Evolutionary conservation across 2,329 filamentous ascomycete genomes (phyloP).

Genomic region (Alternaria panax): DNA sequence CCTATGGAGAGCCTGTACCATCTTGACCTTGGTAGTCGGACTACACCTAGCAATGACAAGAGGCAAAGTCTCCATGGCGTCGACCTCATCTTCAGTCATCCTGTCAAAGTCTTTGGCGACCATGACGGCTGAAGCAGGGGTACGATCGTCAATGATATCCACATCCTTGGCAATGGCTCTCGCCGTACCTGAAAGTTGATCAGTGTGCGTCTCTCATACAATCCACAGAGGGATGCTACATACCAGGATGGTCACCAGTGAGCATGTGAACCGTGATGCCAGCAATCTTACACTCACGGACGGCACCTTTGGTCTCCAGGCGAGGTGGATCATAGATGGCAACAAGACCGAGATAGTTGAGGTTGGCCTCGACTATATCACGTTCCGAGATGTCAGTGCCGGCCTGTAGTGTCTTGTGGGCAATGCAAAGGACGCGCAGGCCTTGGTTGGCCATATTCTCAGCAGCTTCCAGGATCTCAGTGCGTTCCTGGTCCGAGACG

Average conservation of each 20-base stretch:
- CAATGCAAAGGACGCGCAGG: slow-evolving; percentile 49
- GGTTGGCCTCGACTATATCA: slow-evolving; percentile 68
- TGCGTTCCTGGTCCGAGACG: slow-evolving; percentile 40
- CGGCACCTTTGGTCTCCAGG: slow-evolving; percentile 72
- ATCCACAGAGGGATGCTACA: not conserved
- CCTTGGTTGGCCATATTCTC: slow-evolving; percentile 50
- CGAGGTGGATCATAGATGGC: slow-evolving; percentile 89
- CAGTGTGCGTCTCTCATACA: not conserved
- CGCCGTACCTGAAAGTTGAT: slow-evolving; percentile 42
- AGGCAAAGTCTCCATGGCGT: slow-evolving; percentile 51
- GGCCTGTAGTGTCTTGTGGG: slow-evolving; percentile 43
- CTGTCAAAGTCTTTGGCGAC: slow-evolving; percentile 55
- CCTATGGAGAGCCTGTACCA: slow-evolving; percentile 54
- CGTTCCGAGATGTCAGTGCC: slow-evolving; percentile 56
- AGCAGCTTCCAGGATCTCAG: slow-evolving; percentile 12
- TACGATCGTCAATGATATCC: slow-evolving; percentile 49
- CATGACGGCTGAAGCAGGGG: slow-evolving; percentile 48
- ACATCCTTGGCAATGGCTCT: slow-evolving; percentile 57
- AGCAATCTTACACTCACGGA: slow-evolving; percentile 54
- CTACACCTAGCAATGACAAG: slow-evolving; percentile 57
- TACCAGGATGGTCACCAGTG: slow-evolving; percentile 56
- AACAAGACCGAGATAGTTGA: slow-evolving; percentile 80
- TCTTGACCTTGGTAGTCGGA: slow-evolving; percentile 57
- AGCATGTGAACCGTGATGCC: slow-evolving; percentile 61
- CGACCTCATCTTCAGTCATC: slow-evolving; percentile 53